Base-by-base conservation (phyloP, 1,284 basidiomycete species). In the Anthracocystis panici-leucophaei region DNA sequence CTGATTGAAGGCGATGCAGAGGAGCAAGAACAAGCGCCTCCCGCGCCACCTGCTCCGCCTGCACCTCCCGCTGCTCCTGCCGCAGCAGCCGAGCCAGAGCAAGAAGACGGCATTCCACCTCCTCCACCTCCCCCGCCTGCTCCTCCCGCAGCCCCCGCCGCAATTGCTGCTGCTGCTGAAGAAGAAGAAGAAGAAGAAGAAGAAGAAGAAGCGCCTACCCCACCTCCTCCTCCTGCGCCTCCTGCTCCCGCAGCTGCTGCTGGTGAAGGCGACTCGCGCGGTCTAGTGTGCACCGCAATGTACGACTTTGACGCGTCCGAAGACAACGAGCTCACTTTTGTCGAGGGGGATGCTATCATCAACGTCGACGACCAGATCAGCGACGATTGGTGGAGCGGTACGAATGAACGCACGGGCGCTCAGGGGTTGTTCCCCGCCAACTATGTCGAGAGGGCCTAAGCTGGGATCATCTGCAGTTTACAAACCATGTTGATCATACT, bases 361-460 rank as follows among this genome's bases (percentile, higher is more conserved):
- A 53, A 82, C 9, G 74, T 82, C 27, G 78, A 83, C 25, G 81
- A 82, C 59, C 82, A 81, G 62, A 81, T 82, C 50, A 82, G 79
- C 62, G 83, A 84, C 2, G 83, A 84, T 29, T 84, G 83, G 83
- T 84, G 83, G 83, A 77, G 72, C 54, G 83, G 83, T 29, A 81
- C 69, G 23, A 84, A 84, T 44, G 59, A 75, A 48, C 55, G 73
- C 2, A 82, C 82, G 10, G 82, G 80, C 10, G 61, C 53, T 89
- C 91, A 38, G 89, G 91, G 55, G 85, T 88, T 88, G 29, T 89
- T 88, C 74, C 83, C 83, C 1, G 73, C 75, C 25, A 83, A 82
- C 65, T 83, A 83, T 51, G 77, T 80, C 18, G 78, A 82, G 52
- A 27, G 61, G 11, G 50, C 51, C 20, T 75, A 41, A 51, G 10